These are phyloP conservation scores for Rhynchospora pubera DNA, from an alignment of 176 grass and related monocot species.

Conservation along the genomic window DNA sequence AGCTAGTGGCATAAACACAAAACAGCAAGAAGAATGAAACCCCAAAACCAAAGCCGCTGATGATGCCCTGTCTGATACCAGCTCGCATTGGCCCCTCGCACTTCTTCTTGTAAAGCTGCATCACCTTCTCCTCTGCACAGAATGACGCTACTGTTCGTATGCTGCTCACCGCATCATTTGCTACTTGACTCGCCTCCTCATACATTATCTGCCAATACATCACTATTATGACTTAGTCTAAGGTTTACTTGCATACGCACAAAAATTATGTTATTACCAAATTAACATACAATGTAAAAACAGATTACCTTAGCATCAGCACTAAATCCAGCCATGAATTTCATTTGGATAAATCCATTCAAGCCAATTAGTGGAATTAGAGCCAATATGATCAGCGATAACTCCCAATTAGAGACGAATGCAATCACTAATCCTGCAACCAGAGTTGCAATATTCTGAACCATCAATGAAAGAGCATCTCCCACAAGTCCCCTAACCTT, in stretches of 20 bases:
- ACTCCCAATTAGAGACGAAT: constrained; percentile 69
- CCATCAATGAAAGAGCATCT: constrained; percentile 68
- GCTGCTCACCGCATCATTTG: constrained; percentile 82
- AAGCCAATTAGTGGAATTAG: constrained; percentile 81
- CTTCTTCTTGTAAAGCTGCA: constrained; percentile 82
- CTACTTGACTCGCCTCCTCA: constrained; percentile 88
- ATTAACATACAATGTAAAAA: not conserved
- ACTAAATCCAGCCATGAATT: constrained; percentile 85
- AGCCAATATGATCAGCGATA: constrained; percentile 75
- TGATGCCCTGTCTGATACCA: constrained; percentile 76
- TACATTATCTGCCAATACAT: constrained; percentile 67
- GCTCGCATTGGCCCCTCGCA: constrained; percentile 66
- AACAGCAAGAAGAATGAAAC: constrained; percentile 94
- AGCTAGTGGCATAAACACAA: constrained; percentile 84
- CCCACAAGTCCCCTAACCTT: constrained; percentile 80
- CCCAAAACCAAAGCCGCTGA: constrained; percentile 81
- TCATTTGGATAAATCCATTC: constrained; percentile 90
- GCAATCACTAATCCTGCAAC: constrained; percentile 76
- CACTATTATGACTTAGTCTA: not conserved
- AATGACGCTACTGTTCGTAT: constrained; percentile 90
- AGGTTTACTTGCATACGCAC: not conserved
- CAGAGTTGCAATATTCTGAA: constrained; percentile 75
- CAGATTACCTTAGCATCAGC: constrained; percentile 72
- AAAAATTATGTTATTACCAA: constrained; percentile 20
- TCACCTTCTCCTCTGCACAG: constrained; percentile 80